Evolutionary conservation across 768 basidiomycete genomes (phyloP), one percentile per base, ranked within the genome.

Genomic region (Multifurca ochricompacta): DNA sequence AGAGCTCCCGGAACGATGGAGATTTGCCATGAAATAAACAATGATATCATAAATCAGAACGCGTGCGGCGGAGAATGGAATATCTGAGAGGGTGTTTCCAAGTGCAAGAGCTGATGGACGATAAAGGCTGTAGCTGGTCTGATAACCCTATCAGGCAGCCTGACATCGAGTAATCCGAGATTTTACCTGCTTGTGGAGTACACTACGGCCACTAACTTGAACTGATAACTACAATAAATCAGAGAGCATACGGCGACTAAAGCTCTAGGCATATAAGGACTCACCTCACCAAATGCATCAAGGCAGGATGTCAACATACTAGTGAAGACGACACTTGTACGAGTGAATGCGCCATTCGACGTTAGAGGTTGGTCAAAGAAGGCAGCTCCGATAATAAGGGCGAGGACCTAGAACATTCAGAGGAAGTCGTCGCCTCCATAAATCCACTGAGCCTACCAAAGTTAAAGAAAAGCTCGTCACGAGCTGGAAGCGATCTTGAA

Each of bases 281-380:
- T 25, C 66, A 81, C 77, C 73, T 85, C 88, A 42, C 79, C 76
- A 61, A 87, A 88, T 0, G 85, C 85, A 62, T 87, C 82, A 49
- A 89, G 71, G 64, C 78, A 78, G 42, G 80, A 82, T 0, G 81
- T 78, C 40, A 92, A 67, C 54, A 89, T 67, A 14, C 80, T 81
- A 35, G 76, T 68, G 66, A 93, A 92, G 48, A 94, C 78, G 28
- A 91, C 80, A 69, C 87, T 77, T 42, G 89, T 90, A 58, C 91
- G 81, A 23, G 91, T 91, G 70, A 96, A 96, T 0, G 85, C 88
- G 30, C 92, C 92, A 37, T 77, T 76, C 6, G 91, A 80, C 0
- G 85, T 83, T 13, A 76, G 63, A 1, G 89, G 87, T 45, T 86
- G 76, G 44, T 85, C 79, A 63, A 82, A 80, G 72, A 81, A 95